Conservation (phyloP, 257 asterid genomes). For the Primulina huaijiensis region DNA sequence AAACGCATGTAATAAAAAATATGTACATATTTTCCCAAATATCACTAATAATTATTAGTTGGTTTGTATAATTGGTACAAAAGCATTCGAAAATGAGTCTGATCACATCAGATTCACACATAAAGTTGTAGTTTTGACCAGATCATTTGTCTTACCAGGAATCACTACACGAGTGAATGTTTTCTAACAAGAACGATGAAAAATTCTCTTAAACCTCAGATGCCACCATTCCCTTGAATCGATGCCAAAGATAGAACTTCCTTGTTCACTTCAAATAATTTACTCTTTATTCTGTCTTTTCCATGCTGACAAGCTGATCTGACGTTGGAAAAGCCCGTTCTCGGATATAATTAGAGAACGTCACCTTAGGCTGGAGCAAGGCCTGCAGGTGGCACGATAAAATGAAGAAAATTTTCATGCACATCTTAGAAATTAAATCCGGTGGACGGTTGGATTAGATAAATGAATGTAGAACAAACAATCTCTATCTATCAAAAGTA, state of each 20-base stretch:
- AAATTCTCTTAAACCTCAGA: background rate
- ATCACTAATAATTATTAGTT: too few species aligned
- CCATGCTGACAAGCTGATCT: constrained; percentile 9
- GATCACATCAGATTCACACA: too few species aligned
- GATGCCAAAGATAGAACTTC: too few species aligned
- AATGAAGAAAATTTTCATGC: background rate
- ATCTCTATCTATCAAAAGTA: background rate
- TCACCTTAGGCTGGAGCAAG: constrained; percentile 57
- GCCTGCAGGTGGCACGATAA: constrained; percentile 31
- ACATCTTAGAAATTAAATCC: too few species aligned
- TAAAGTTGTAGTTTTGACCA: too few species aligned
- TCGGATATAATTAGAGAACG: constrained; percentile 37
- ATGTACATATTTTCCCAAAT: background rate
- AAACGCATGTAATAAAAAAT: too few species aligned
- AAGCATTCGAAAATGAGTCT: too few species aligned
- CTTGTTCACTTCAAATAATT: background rate
- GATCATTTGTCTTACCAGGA: too few species aligned
- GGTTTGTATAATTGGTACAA: too few species aligned
- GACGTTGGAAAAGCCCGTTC: constrained; percentile 22
- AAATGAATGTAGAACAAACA: too few species aligned
- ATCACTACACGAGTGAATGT: too few species aligned
- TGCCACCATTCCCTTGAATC: background rate
- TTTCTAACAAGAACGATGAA: background rate
- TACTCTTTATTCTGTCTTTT: constrained; percentile 14
- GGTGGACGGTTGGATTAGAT: too few species aligned